Evolutionary conservation across 768 basidiomycete species (phyloP).

Genomic region (Multifurca ochricompacta): DNA sequence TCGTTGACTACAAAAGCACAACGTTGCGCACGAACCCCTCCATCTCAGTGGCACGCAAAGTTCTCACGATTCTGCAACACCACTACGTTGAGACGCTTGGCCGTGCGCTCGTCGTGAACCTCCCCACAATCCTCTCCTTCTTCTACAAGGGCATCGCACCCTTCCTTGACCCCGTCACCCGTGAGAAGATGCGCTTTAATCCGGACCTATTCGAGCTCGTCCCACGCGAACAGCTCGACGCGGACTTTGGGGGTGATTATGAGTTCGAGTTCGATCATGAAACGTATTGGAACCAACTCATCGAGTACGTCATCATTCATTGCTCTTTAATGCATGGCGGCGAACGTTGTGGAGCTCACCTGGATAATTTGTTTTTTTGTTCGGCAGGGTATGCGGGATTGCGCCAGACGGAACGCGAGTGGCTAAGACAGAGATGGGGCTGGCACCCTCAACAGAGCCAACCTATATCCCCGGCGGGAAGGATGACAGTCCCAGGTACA

Average conservation of each 20-base stretch:
- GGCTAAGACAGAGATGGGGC: neutral
- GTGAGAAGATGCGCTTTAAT: constrained; percentile 92
- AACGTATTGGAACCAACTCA: constrained; percentile 73
- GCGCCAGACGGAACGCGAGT: constrained; percentile 29
- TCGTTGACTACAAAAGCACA: constrained; percentile 80
- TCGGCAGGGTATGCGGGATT: constrained; percentile 25
- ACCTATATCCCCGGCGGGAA: neutral
- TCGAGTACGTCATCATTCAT: constrained; percentile 41
- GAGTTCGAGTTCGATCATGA: constrained; percentile 65
- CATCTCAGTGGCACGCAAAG: constrained; percentile 71
- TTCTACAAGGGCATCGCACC: constrained; percentile 82
- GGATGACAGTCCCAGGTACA: constrained; percentile 9
- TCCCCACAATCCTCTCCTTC: constrained; percentile 64
- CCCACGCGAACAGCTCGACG: constrained; percentile 66
- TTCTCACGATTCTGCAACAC: constrained; percentile 71
- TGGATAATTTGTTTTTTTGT: no score
- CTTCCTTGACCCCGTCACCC: constrained; percentile 81
- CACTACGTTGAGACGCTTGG: constrained; percentile 89
- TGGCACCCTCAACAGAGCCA: neutral
- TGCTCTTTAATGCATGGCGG: neutral
- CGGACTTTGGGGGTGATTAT: constrained; percentile 74
- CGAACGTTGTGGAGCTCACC: neutral
- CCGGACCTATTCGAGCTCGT: constrained; percentile 72
- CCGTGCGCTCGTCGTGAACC: constrained; percentile 74
- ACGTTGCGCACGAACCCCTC: constrained; percentile 81